phyloP scores from a whole-genome alignment of 176 grass and related monocot genomes.

The Calamus simplicifolius region DNA sequence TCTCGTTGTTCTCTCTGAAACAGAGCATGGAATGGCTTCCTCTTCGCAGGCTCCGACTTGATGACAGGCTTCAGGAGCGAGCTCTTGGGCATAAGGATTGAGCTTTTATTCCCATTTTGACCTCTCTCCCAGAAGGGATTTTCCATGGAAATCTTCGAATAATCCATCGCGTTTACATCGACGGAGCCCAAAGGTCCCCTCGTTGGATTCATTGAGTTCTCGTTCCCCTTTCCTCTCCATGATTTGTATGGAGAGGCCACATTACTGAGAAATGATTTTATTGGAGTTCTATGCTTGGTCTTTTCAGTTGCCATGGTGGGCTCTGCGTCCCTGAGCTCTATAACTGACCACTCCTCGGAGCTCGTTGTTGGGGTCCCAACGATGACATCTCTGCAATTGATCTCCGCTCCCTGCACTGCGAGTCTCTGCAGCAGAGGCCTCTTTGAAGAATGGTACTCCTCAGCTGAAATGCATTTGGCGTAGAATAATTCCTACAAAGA shows the following conservation, averaged over 20 bases:
- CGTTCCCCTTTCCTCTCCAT: slow-evolving; percentile 56
- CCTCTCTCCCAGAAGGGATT: neutral
- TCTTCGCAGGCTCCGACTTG: slow-evolving; percentile 47
- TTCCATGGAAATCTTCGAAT: no score
- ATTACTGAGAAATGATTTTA: slow-evolving; percentile 38
- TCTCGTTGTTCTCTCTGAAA: slow-evolving; percentile 35
- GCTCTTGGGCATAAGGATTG: slow-evolving; percentile 46
- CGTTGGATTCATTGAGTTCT: slow-evolving; percentile 12
- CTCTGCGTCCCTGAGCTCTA: slow-evolving; percentile 65
- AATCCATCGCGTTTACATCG: slow-evolving; percentile 2
- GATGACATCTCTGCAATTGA: slow-evolving; percentile 57
- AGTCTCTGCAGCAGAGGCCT: slow-evolving; percentile 62
- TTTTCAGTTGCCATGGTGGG: slow-evolving; percentile 22
- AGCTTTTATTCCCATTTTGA: slow-evolving; percentile 23
- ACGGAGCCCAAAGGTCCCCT: slow-evolving; percentile 28
- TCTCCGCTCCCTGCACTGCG: slow-evolving; percentile 53
- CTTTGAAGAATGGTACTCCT: slow-evolving; percentile 86
- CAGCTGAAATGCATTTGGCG: slow-evolving; percentile 65
- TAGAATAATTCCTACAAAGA: slow-evolving; percentile 52
- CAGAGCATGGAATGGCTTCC: slow-evolving; percentile 37
- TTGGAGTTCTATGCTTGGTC: slow-evolving; percentile 47
- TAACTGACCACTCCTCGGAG: slow-evolving; percentile 72
- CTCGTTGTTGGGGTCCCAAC: neutral
- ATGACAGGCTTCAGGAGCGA: slow-evolving; percentile 10
- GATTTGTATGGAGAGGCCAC: slow-evolving; percentile 1